Evolutionary conservation across 495 filamentous ascomycete genomes (phyloP).

Genomic region (Penicillium daleae): DNA sequence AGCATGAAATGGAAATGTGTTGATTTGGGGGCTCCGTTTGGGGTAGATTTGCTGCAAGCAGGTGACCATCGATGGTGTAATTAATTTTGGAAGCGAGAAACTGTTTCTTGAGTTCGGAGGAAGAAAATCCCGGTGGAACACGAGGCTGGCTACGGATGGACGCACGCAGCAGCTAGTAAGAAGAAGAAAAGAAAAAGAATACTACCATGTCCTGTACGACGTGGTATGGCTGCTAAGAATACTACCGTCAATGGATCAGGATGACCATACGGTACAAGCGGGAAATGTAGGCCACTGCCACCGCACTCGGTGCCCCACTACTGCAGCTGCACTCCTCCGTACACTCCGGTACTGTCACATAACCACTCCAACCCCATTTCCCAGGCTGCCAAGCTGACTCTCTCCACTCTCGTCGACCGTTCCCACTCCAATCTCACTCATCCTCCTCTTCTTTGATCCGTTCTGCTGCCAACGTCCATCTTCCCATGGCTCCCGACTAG

Average conservation of each 20-base stretch:
- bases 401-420: conserved; percentile 48
- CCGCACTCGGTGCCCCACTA: too few relatives aligned
- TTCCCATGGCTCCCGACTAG: conserved; percentile 71
- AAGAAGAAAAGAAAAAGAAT: too few relatives aligned
- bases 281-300: conserved; percentile 28
- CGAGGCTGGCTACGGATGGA: background rate
- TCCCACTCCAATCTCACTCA: conserved; percentile 33
- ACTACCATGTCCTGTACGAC: background rate
- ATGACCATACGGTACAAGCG: conserved; percentile 20
- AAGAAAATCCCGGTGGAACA: background rate
- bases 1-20: background rate
- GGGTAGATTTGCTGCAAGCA: background rate
- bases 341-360: conserved; percentile 6
- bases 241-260: background rate
- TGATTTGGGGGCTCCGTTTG: background rate
- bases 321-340: background rate
- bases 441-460: conserved; percentile 76
- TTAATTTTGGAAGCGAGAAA: background rate
- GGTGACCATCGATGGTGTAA: background rate
- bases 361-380: background rate
- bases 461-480: conserved; percentile 23
- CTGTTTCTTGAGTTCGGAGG: background rate
- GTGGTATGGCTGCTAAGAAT: background rate
- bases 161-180: conserved; percentile 3
- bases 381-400: background rate